phyloP scores from a whole-genome alignment of 2,329 filamentous ascomycete genomes.

The Nigrograna mackinnonii region DNA sequence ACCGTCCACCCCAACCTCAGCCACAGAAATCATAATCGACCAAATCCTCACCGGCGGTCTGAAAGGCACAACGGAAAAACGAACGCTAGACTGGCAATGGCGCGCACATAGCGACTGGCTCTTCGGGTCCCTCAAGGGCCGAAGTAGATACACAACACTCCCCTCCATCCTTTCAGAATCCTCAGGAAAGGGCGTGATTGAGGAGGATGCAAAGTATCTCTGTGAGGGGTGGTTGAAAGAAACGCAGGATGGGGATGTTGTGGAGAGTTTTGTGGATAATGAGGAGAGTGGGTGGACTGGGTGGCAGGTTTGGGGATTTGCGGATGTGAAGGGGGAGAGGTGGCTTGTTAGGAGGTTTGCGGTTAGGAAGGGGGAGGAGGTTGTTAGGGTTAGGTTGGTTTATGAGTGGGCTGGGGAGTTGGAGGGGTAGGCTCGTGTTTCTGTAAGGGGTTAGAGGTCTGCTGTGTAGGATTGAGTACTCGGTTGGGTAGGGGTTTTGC shows the following conservation, averaged over 20 bases:
- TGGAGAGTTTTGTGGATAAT: conserved; percentile 40
- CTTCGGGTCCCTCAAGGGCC: conserved; percentile 72
- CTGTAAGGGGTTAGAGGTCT: too few species aligned
- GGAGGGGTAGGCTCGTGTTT: conserved; percentile 6
- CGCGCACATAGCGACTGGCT: conserved; percentile 77
- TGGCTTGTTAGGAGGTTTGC: conserved; percentile 34
- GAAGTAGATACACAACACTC: conserved; percentile 54
- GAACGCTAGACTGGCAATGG: conserved; percentile 59
- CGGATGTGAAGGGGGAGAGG: conserved; percentile 26
- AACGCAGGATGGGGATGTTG: conserved; percentile 30
- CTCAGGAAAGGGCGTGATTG: conserved; percentile 3
- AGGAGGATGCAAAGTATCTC: conserved; percentile 28
- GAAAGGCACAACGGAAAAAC: conserved; percentile 64
- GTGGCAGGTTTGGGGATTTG: conserved; percentile 32
- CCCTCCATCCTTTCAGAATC: conserved; percentile 22
- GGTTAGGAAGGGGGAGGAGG: conserved; percentile 35
- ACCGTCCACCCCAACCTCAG: conserved; percentile 35
- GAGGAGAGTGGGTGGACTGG: conserved; percentile 39
- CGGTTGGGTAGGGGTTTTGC: too few species aligned
- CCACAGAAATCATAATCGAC: conserved; percentile 70
- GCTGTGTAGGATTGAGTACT: too few species aligned
- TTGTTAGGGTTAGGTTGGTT: conserved; percentile 30
- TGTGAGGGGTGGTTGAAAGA: conserved; percentile 33
- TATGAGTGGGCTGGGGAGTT: conserved; percentile 37
- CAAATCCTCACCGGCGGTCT: conserved; percentile 74